A percentile compares a stretch with the other conserved stretches of the same genome.
Evolutionary conservation across 164 flowering plant species (phyloP).

Genomic region (Cinnamomum micranthum): DNA sequence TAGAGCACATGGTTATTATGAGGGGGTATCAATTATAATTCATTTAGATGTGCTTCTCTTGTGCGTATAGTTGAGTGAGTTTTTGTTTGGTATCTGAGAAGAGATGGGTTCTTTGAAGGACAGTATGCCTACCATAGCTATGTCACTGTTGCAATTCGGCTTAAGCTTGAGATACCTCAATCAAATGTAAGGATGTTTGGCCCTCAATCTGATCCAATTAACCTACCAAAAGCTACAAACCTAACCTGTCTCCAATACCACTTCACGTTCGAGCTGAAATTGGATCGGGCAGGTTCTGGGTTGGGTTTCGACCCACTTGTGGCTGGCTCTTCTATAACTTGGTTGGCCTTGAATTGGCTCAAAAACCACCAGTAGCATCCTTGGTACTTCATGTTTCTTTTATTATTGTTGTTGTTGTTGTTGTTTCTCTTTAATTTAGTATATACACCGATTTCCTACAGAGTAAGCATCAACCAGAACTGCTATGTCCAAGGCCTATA

Average conservation of each 20-base stretch:
- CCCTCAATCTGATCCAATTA: too few relatives aligned
- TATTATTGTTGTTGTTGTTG: not conserved
- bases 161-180: too few relatives aligned
- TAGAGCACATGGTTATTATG: not conserved
- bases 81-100: not conserved
- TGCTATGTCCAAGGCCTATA: conserved; percentile 52
- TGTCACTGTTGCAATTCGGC: conserved; percentile 39
- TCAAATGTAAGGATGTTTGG: too few relatives aligned
- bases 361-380: too few relatives aligned
- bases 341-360: too few relatives aligned
- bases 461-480: conserved; percentile 55
- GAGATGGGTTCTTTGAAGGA: conserved; percentile 22
- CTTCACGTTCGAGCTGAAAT: not conserved
- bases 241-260: too few relatives aligned
- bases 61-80: not conserved
- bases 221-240: too few relatives aligned
- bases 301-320: too few relatives aligned
- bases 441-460: conserved; percentile 14
- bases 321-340: too few relatives aligned
- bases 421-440: not conserved
- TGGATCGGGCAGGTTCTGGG: too few relatives aligned
- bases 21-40: too few relatives aligned
- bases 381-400: not conserved
- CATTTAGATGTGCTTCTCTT: not conserved
- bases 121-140: conserved; percentile 41